Evolutionary conservation across 768 basidiomycete genomes (phyloP).

Genomic region (Leccinum barrowsii): DNA sequence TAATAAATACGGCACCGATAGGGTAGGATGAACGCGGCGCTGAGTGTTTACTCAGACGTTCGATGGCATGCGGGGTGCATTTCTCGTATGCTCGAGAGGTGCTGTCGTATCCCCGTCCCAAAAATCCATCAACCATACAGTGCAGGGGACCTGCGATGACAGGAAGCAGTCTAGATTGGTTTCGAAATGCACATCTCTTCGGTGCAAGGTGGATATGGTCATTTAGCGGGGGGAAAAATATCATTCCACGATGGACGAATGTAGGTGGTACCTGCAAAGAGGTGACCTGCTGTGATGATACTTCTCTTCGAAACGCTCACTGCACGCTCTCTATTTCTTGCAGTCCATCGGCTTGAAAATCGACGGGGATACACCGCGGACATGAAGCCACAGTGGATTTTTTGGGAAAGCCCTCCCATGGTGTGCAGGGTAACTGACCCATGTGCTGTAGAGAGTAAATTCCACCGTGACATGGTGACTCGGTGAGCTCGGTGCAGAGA

Average conservation of each 20-base stretch:
- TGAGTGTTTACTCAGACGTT: not conserved
- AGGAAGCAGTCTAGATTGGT: conserved; percentile 19
- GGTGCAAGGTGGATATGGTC: conserved; percentile 10
- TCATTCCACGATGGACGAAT: conserved; percentile 9
- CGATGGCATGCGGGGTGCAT: not conserved
- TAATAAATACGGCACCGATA: not conserved
- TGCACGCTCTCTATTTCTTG: not conserved
- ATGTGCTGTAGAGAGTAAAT: conserved; percentile 30
- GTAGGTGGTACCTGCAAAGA: conserved; percentile 19
- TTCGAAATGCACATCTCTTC: not conserved
- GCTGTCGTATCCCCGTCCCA: too few relatives aligned
- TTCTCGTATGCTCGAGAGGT: not conserved
- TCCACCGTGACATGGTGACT: conserved; percentile 10
- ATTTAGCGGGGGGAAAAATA: conserved; percentile 12
- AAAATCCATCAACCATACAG: not conserved
- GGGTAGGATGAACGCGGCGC: not conserved
- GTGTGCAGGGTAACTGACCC: not conserved
- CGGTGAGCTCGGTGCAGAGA: not conserved
- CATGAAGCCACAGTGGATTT: conserved; percentile 13
- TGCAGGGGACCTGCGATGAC: not conserved
- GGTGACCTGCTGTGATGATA: not conserved
- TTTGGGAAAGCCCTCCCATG: not conserved
- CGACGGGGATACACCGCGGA: conserved; percentile 16
- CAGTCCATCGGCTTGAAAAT: conserved; percentile 7
- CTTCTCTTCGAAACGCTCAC: not conserved